These are phyloP conservation scores for Endothia cerciana DNA, from an alignment of 2,329 filamentous ascomycete species.

Conservation along the genomic window DNA sequence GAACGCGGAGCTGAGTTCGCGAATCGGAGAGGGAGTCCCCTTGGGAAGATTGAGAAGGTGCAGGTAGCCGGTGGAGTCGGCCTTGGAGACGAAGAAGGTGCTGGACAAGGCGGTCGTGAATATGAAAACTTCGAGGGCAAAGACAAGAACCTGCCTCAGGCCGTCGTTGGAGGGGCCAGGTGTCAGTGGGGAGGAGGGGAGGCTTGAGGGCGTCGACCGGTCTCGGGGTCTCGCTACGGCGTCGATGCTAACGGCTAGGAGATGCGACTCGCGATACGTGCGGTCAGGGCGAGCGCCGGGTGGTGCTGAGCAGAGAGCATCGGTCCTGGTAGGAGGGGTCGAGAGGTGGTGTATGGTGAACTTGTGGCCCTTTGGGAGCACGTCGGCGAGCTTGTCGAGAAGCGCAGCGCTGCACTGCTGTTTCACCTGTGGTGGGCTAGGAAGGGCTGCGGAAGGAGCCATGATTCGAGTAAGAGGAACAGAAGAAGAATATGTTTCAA, in stretches of 20 bases:
- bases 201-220: conserved; percentile 16
- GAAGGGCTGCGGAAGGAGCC: conserved; percentile 25
- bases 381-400: conserved; percentile 47
- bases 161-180: conserved; percentile 33
- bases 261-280: conserved; percentile 89
- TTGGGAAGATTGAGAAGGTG: conserved; percentile 66
- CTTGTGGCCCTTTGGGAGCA: conserved; percentile 56
- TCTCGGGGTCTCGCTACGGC: conserved; percentile 27
- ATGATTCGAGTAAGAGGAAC: conserved; percentile 9
- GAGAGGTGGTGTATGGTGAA: conserved; percentile 86
- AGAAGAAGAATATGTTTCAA: neutral
- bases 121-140: conserved; percentile 85
- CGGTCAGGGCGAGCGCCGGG: conserved; percentile 72
- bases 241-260: conserved; percentile 57
- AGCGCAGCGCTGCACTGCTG: conserved; percentile 38
- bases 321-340: conserved; percentile 75
- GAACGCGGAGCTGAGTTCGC: conserved; percentile 74
- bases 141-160: conserved; percentile 64
- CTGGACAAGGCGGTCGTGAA: conserved; percentile 81
- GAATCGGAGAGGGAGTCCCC: conserved; percentile 72
- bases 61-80: conserved; percentile 91
- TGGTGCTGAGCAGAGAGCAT: conserved; percentile 78
- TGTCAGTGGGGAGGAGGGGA: conserved; percentile 26
- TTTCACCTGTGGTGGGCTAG: conserved; percentile 27
- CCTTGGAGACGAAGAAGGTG: conserved; percentile 94